phyloP scores from a whole-genome alignment of 306 rosid genomes.

The Mucuna pruriens region DNA sequence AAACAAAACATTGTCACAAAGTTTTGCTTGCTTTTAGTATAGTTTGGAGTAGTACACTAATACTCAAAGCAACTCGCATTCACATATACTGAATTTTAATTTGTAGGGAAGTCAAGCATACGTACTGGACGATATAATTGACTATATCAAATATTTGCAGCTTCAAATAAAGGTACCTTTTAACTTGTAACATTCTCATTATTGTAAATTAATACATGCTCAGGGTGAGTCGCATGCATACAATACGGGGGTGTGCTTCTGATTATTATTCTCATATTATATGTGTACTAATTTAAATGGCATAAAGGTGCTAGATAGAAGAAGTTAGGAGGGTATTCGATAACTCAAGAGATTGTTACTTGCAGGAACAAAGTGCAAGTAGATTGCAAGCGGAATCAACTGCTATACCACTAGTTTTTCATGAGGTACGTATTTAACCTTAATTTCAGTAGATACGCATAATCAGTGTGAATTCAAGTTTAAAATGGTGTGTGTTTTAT shows the following conservation, averaged over 20 bases:
- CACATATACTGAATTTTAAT: conserved; percentile 27
- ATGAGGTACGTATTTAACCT: conserved; percentile 62
- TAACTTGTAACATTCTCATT: conserved; percentile 17
- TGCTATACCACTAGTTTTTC: conserved; percentile 65
- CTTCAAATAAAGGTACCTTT: conserved; percentile 75
- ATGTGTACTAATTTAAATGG: background rate
- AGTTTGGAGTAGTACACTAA: conserved; percentile 1
- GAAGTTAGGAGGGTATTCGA: background rate
- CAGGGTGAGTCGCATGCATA: background rate
- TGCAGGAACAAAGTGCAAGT: conserved; percentile 75
- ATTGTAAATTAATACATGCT: background rate
- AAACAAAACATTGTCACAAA: background rate
- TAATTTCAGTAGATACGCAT: background rate
- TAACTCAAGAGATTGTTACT: conserved; percentile 10
- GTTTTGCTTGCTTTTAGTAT: background rate
- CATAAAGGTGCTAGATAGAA: background rate
- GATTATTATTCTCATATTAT: background rate
- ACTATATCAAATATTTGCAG: conserved; percentile 81
- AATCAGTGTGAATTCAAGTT: no score
- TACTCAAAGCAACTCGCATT: background rate
- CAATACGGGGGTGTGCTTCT: background rate
- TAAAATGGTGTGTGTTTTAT: no score
- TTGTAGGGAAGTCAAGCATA: conserved; percentile 73
- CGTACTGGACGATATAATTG: conserved; percentile 75
- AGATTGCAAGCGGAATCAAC: conserved; percentile 65